These are phyloP conservation scores for Rhizopogon vulgaris DNA, from an alignment of 768 basidiomycete genomes.

Conservation along the genomic window DNA sequence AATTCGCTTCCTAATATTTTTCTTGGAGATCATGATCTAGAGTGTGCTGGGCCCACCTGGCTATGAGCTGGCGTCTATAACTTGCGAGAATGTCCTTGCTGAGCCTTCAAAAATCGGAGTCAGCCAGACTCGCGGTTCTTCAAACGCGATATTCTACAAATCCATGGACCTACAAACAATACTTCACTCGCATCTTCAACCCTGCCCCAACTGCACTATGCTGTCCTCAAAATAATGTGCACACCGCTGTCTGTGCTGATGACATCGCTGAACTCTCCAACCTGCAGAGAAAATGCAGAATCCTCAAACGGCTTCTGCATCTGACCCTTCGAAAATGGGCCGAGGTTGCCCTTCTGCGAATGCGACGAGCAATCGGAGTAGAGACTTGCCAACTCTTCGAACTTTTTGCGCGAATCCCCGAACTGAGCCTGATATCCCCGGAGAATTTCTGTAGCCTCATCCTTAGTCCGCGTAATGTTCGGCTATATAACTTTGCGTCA, in stretches of 20 bases:
- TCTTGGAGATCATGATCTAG: no score
- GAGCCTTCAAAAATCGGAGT: neutral
- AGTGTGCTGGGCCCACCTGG: neutral
- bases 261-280: conserved; percentile 74
- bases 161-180: neutral
- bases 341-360: conserved; percentile 77
- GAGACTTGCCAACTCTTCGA: conserved; percentile 65
- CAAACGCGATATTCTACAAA: neutral
- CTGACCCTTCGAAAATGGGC: conserved; percentile 75
- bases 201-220: conserved; percentile 24
- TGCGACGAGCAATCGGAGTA: conserved; percentile 93
- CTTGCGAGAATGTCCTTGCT: neutral
- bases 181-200: neutral
- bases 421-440: conserved; percentile 43
- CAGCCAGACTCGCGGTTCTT: neutral
- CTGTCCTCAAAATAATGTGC: conserved; percentile 87
- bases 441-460: conserved; percentile 84
- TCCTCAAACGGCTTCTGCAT: conserved; percentile 99
- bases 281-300: conserved; percentile 63
- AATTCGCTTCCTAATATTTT: no score
- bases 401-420: conserved; percentile 43
- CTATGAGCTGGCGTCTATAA: no score
- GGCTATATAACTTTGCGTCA: conserved; percentile 28
- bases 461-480: conserved; percentile 80
- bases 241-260: conserved; percentile 93